Evolutionary conservation across 83 land plant species (phyloP).

Genomic region (Diphasiastrum complanatum): DNA sequence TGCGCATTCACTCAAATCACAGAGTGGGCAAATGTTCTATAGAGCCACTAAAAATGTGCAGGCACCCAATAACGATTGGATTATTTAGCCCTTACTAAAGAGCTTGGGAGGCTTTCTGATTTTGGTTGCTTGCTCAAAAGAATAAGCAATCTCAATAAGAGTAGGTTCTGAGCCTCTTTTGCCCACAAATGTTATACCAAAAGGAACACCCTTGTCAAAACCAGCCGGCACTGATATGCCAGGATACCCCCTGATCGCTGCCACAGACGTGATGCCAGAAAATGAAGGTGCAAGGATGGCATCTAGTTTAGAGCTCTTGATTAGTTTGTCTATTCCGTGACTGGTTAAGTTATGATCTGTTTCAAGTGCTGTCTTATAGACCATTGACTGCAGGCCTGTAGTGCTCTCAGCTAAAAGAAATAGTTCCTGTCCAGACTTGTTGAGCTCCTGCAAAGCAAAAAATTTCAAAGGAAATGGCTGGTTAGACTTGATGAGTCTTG

Average conservation of each 20-base stretch:
- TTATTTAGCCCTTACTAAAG: too few relatives aligned
- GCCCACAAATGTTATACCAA: conserved; percentile 54
- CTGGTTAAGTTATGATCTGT: conserved; percentile 13
- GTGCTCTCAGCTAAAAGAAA: conserved; percentile 31
- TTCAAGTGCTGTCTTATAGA: conserved; percentile 23
- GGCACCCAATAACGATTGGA: too few relatives aligned
- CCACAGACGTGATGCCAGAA: not conserved
- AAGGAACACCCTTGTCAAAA: conserved; percentile 38
- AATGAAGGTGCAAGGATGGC: conserved; percentile 31
- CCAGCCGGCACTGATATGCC: conserved; percentile 54
- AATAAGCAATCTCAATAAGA: conserved; percentile 52
- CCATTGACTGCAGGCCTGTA: conserved; percentile 24
- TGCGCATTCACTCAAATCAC: too few relatives aligned
- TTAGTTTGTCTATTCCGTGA: conserved; percentile 36
- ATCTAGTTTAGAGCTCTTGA: conserved; percentile 33
- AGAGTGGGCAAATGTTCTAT: too few relatives aligned
- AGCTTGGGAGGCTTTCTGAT: conserved; percentile 42
- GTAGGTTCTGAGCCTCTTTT: conserved; percentile 41
- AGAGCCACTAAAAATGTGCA: too few relatives aligned
- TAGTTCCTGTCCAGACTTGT: conserved; percentile 25
- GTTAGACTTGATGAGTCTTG: not conserved
- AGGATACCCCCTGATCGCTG: conserved; percentile 54
- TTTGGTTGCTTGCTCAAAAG: conserved; percentile 52
- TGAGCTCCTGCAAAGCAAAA: conserved; percentile 32
- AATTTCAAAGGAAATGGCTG: not conserved